These are phyloP conservation scores for Zygoascus sp. DNA, from an alignment of 1,139 yeast genomes.

Conservation along the genomic window DNA sequence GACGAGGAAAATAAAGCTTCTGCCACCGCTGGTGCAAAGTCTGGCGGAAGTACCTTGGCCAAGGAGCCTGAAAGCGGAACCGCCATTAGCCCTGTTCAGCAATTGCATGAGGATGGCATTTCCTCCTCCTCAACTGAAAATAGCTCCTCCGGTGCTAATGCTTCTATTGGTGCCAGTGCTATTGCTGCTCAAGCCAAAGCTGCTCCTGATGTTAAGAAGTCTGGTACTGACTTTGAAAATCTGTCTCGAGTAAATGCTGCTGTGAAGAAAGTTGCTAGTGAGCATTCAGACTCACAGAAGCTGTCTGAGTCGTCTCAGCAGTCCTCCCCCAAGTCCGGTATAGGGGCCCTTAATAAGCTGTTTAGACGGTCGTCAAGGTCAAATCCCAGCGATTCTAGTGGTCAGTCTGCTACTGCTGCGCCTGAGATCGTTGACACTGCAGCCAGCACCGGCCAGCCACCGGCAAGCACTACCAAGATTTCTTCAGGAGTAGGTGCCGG, in stretches of 20 bases:
- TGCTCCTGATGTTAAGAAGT: not conserved
- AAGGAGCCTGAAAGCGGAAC: too few species aligned
- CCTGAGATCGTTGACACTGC: not conserved
- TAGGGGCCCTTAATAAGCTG: not conserved
- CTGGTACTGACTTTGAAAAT: not conserved
- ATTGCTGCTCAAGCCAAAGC: slow-evolving; percentile 3
- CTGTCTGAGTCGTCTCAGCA: not conserved
- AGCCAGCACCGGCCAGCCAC: not conserved
- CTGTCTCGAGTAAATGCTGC: not conserved
- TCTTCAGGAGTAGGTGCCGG: not conserved
- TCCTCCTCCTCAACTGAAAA: too few species aligned
- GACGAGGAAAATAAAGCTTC: too few species aligned
- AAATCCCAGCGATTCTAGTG: not conserved
- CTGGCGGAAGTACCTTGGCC: too few species aligned
- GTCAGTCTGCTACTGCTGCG: not conserved
- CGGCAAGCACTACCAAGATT: not conserved
- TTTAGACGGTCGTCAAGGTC: not conserved
- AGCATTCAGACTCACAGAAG: not conserved
- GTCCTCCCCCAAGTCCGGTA: not conserved
- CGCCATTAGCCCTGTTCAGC: too few species aligned
- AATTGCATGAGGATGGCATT: too few species aligned
- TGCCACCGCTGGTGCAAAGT: too few species aligned
- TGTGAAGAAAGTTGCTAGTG: not conserved
- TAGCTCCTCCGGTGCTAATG: slow-evolving; percentile 10
- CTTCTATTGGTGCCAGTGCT: slow-evolving; percentile 11